Evolutionary conservation across 805 yeast species (phyloP).

Genomic region (Pichia californica): DNA sequence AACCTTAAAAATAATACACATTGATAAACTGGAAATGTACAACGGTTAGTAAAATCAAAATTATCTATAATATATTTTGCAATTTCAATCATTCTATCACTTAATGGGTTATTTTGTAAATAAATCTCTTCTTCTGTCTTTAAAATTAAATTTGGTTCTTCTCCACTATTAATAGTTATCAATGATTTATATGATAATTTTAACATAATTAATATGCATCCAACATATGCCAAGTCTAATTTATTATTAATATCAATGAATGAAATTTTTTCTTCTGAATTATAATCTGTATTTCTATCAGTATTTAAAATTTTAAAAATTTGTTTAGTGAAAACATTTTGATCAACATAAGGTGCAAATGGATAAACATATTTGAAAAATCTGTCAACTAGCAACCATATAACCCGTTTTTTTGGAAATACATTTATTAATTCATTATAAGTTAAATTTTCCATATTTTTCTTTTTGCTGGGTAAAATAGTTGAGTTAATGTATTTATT

Average conservation of each 20-base stretch:
- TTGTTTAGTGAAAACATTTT: conserved; percentile 25
- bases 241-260: conserved; percentile 34
- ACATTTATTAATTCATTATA: conserved; percentile 15
- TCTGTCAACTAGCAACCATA: conserved; percentile 42
- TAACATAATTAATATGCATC: conserved; percentile 37
- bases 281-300: conserved; percentile 18
- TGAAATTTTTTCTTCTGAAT: conserved; percentile 29
- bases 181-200: conserved; percentile 38
- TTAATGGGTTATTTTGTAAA: conserved; percentile 35
- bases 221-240: conserved; percentile 42
- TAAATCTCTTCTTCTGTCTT: conserved; percentile 17
- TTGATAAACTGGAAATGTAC: conserved; percentile 46
- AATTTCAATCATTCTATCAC: conserved; percentile 38
- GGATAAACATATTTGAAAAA: conserved; percentile 42
- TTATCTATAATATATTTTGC: conserved; percentile 51
- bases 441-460: conserved; percentile 26
- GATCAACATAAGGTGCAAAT: conserved; percentile 41
- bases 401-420: conserved; percentile 36
- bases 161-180: conserved; percentile 22
- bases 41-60: conserved; percentile 41
- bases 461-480: conserved; percentile 13
- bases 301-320: conserved; percentile 34
- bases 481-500: neutral
- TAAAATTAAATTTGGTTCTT: conserved; percentile 16
- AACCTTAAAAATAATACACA: conserved; percentile 45